These are phyloP conservation scores for Hygrophoropsis aurantiaca DNA, from an alignment of 768 basidiomycete genomes.

Conservation along the genomic window DNA sequence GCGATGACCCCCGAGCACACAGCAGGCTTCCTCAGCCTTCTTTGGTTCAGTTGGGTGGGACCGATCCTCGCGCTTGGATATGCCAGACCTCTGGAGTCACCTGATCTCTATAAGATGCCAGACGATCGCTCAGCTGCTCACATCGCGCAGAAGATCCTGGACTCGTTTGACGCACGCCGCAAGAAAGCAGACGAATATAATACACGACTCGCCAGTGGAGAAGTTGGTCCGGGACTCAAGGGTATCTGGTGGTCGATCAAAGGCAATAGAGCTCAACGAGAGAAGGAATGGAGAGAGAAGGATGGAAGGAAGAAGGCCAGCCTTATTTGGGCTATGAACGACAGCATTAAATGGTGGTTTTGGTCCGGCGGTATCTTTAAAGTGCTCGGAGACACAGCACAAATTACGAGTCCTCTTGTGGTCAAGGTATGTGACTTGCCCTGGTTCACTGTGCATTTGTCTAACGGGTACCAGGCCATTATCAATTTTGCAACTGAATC, in stretches of 20 bases:
- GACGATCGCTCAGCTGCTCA: slow-evolving; percentile 55
- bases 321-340: slow-evolving; percentile 68
- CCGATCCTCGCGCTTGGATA: slow-evolving; percentile 74
- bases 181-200: slow-evolving; percentile 71
- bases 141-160: slow-evolving; percentile 62
- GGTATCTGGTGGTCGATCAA: slow-evolving; percentile 60
- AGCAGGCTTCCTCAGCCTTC: slow-evolving; percentile 55
- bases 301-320: slow-evolving; percentile 66
- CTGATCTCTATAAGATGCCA: slow-evolving; percentile 80
- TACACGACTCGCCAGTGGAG: slow-evolving; percentile 59
- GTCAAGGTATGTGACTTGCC: slow-evolving; percentile 56
- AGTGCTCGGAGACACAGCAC: slow-evolving; percentile 67
- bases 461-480: slow-evolving; percentile 45
- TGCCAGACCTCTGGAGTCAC: slow-evolving; percentile 73
- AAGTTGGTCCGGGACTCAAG: slow-evolving; percentile 55
- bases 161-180: slow-evolving; percentile 60
- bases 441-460: not conserved
- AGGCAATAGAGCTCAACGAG: slow-evolving; percentile 47
- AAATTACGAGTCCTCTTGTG: slow-evolving; percentile 72
- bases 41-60: slow-evolving; percentile 79
- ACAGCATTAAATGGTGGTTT: slow-evolving; percentile 75
- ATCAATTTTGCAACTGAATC: slow-evolving; percentile 70
- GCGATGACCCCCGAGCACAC: slow-evolving; percentile 62
- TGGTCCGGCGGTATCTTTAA: slow-evolving; percentile 67
- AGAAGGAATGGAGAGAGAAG: slow-evolving; percentile 62